Base-by-base conservation (phyloP, 2,329 filamentous ascomycete genomes). In the Trichoderma cornu-damae region DNA sequence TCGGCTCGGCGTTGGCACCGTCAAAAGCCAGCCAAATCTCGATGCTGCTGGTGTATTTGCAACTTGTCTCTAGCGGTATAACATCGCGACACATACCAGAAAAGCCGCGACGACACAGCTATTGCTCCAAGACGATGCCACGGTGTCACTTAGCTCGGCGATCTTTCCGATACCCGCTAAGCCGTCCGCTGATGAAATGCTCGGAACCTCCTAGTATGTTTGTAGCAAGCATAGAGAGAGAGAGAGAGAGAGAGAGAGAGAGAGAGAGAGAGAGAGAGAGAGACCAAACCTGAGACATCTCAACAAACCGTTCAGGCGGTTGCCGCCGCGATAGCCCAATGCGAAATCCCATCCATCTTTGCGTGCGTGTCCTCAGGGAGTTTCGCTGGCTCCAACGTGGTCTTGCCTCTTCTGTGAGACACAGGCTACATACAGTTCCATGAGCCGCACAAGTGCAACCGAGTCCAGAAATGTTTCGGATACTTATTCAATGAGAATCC, bases 401-500 rank as follows among this genome's bases (percentile, higher is more conserved):
- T 59, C 49, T 35, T 34, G 47, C 48, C 26, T 52, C 24, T 46
- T 61, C 57, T 46, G 49, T 47, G 55, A 56, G 46, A 59, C 53
- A 58, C 49, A 62, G 63, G 66, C 57, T 58, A 57, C 61, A 61
- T 61, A 62, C 60, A 65, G 59, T 53, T 61, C 53, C 60, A 59
- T 60, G 63, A 60, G 42, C 51, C 53, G 58, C 49, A 49, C 57
- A 60, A 37, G 65, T 69, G 65, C 62, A 61, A 69, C 66, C 22
- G 47, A 44, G 59, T 48, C 59, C 59, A 48, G 43, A 43, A 53
- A 65, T 69, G 67, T 69, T 66, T 69, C 67, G 67, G 67, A 66
- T 67, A 69, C 64, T 61, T 67, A 67, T 65, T 64, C 64, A 53
- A 61, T 62, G 59, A 58, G 60, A 61, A 55, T 56, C 62, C 63